Evolutionary conservation across 2,329 filamentous ascomycete genomes (phyloP).

Genomic region (Madurella mycetomatis): DNA sequence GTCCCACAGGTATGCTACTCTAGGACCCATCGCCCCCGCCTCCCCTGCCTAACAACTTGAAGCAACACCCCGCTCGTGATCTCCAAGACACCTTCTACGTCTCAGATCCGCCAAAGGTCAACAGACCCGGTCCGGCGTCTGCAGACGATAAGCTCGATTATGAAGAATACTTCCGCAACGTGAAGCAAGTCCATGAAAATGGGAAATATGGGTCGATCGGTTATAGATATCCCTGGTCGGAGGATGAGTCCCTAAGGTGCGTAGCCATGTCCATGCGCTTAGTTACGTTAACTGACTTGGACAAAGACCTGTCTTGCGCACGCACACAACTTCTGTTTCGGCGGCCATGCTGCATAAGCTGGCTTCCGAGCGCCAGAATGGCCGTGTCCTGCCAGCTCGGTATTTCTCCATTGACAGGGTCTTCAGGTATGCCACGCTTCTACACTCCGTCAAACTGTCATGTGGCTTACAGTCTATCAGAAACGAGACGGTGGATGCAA

Average conservation of each 20-base stretch:
- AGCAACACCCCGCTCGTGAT: slow-evolving; percentile 92
- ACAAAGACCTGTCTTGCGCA: slow-evolving; percentile 71
- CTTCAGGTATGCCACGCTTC: slow-evolving; percentile 51
- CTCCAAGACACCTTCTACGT: slow-evolving; percentile 97
- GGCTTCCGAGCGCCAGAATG: slow-evolving; percentile 69
- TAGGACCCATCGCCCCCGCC: too few relatives aligned
- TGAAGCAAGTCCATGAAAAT: slow-evolving; percentile 79
- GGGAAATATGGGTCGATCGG: slow-evolving; percentile 94
- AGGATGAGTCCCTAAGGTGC: slow-evolving; percentile 71
- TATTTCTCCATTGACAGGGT: slow-evolving; percentile 99
- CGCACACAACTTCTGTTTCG: slow-evolving; percentile 91
- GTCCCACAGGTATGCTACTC: slow-evolving; percentile 61
- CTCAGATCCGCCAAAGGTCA: slow-evolving; percentile 76
- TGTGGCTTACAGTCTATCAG: slow-evolving; percentile 32
- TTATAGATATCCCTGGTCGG: slow-evolving; percentile 91
- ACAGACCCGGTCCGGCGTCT: slow-evolving; percentile 56
- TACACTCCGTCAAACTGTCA: neutral
- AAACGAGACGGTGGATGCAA: slow-evolving; percentile 95
- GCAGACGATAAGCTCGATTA: slow-evolving; percentile 63
- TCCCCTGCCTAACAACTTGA: neutral
- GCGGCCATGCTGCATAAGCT: slow-evolving; percentile 89
- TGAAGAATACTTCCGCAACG: slow-evolving; percentile 81
- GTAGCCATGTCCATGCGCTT: neutral
- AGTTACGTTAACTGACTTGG: neutral
- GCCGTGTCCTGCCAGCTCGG: slow-evolving; percentile 63